Evolutionary conservation across 805 yeast species (phyloP), one percentile per base, ranked within the genome.

Genomic region (Saccharomycodes ludwigii): DNA sequence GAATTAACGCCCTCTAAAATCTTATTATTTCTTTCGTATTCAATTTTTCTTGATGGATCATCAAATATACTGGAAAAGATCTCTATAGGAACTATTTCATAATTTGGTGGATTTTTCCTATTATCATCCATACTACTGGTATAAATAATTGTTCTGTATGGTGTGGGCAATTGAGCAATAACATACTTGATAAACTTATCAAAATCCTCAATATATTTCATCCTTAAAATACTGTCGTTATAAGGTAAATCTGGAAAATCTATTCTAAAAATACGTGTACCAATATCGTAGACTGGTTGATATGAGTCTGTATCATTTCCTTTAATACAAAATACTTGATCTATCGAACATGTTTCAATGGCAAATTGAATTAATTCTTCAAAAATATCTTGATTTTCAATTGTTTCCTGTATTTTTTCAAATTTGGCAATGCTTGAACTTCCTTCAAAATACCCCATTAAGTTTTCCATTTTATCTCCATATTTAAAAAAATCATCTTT

Each of bases 81-180:
- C 34, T 59, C 61, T 31, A 43, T 49, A 46, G 48, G 31, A 38
- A 8, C 51, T 44, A 29, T 47, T 36, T 15, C 49, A 42, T 4
- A 63, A 58, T 1, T 48, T 30, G 2, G 66, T n/a, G n/a, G n/a
- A n/a, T n/a, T n/a, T n/a, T n/a, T n/a, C n/a, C n/a, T n/a, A n/a
- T n/a, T n/a, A n/a, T n/a, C n/a, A n/a, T n/a, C n/a, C n/a, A n/a
- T n/a, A n/a, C n/a, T n/a, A n/a, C n/a, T n/a, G 0, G 85, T 71
- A 36, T 73, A 59, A 2, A 83, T 50, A 2, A 84, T 55, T 2
- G 84, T 61, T 34, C 66, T 67, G 37, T 71, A 68, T 0, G 94
- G 94, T 0, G 86, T 64, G 1, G 95, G 94, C 10, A 80, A 51
- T 34, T 70, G 73, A 23, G 79, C 65, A 12, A 80, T 39, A 4